Evolutionary conservation across 495 filamentous ascomycete genomes (phyloP).

Genomic region (Annulohypoxylon bovei): DNA sequence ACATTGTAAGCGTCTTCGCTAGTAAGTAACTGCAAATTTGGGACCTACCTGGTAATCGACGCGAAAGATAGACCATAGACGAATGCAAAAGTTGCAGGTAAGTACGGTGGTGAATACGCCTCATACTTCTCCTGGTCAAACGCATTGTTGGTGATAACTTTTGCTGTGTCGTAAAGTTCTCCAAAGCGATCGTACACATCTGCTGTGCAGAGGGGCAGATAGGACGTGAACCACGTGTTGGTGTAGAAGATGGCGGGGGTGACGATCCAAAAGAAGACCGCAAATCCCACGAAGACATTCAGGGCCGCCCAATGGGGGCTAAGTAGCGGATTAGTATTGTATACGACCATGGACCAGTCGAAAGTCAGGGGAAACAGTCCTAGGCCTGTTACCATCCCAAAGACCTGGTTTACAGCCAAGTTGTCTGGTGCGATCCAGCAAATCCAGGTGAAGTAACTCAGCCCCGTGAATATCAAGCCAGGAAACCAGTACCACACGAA

Average conservation of each 20-base stretch:
- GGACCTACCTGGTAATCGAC: constrained; percentile 52
- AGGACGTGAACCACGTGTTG: constrained; percentile 46
- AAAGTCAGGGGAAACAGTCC: constrained; percentile 47
- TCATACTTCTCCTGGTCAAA: constrained; percentile 43
- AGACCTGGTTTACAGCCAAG: constrained; percentile 45
- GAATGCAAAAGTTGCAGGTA: constrained; percentile 44
- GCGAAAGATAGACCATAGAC: constrained; percentile 46
- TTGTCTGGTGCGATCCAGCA: constrained; percentile 47
- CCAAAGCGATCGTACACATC: constrained; percentile 45
- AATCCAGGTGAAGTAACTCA: constrained; percentile 47
- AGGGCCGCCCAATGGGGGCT: constrained; percentile 42
- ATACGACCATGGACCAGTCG: constrained; percentile 45
- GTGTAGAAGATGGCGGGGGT: constrained; percentile 50
- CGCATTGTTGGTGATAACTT: constrained; percentile 35
- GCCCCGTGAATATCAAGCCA: constrained; percentile 41
- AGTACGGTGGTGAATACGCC: constrained; percentile 44
- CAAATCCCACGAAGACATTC: constrained; percentile 45
- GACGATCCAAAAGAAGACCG: constrained; percentile 43
- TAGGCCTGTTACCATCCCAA: constrained; percentile 45
- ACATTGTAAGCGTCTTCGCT: constrained; percentile 45
- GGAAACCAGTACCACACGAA: constrained; percentile 48
- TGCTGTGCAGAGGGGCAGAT: constrained; percentile 42
- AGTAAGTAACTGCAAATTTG: constrained; percentile 39
- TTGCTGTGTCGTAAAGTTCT: constrained; percentile 37
- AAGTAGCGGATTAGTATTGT: constrained; percentile 43